Evolutionary conservation across 2,329 filamentous ascomycete species (phyloP), one percentile per base, ranked within the genome.

Genomic region (Trichoderma sp.): DNA sequence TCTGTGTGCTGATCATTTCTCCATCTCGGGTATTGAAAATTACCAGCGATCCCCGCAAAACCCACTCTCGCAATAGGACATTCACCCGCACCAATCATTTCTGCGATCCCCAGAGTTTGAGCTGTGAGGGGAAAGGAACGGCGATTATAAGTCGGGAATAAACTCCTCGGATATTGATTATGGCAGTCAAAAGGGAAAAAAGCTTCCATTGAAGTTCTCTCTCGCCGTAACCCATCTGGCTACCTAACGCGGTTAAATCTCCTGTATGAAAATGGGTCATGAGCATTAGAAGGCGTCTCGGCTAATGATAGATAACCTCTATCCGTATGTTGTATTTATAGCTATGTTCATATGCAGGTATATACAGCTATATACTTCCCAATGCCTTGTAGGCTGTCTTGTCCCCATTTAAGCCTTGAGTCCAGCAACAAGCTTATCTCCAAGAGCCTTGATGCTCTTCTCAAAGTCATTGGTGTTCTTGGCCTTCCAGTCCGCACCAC

Each of bases 401-500:
- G 21, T 14, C 11, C 0, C 11, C 0, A 7, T n/a, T 56, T 33
- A 68, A 27, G 66, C 66, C 62, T 67, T 13, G 21, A 71, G 52
- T 5, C 56, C 40, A 13, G 70, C 70, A 10, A 88, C 77, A 55
- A 88, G 77, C 69, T 74, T 76, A 71, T 87, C 80, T 0, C 86
- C 86, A 1, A 86, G 71, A 0, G 71, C 72, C 70, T 79, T 77
- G 65, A 87, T 82, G 70, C 83, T 86, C 16, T 71, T 77, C 75
- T 86, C 83, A 71, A 88, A 87, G 16, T 81, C 79, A 5, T 76
- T 76, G 10, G 78, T 82, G 56, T 76, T 80, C 6, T 74, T 75
- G 0, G 86, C 85, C 7, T 77, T 77, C 86, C 87, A 89, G 29
- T 83, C 77, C 0, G 86, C 86, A 33, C 80, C 81, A 3, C 75